Evolutionary conservation across 2,329 filamentous ascomycete species (phyloP), one percentile per base, ranked within the genome.

Genomic region (Penicillium freii): DNA sequence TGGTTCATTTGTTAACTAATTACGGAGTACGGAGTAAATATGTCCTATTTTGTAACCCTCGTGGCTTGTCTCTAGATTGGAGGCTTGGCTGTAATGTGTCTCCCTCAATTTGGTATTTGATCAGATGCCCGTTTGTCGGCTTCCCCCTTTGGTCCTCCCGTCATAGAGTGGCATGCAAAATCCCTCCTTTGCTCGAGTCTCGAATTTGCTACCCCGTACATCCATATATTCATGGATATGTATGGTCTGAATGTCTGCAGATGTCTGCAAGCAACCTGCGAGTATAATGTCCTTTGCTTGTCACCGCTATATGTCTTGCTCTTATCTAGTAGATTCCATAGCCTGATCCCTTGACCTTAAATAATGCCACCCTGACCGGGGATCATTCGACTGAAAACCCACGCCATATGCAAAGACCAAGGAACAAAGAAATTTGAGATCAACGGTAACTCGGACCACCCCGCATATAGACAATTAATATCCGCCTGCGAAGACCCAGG

Each of bases 111-210:
- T 53, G 51, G 61, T 39, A 58, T 44, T 59, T 58, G 61, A 56
- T 57, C 59, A 36, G 23, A 51, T 58, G 55, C 44, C 43, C 27
- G 11, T 25, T 25, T 21, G 19, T 44, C 62, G 61, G 62, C 56
- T 65, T 65, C 27, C 62, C 56, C 58, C 40, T 62, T 64, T 56
- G 5, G 62, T 64, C 62, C 43, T 59, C 17, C 62, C 62, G 60
- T 27, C 38, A 42, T 40, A 36, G 36, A 38, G n/a, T 38, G 13
- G 40, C 44, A 61, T 60, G 45, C 46, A 42, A 39, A 52, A 36
- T 54, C 36, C 46, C 39, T 45, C 19, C 23, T 33, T 47, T 13
- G 13, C 19, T 38, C 34, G 10, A 17, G 29, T 17, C 17, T 51
- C 49, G 36, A 29, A 54, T 56, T 57, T 19, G 33, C 15, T 42